Evolutionary conservation across 805 yeast species (phyloP), one percentile per base, ranked within the genome.

Genomic region (Saturnispora serradocipensis): DNA sequence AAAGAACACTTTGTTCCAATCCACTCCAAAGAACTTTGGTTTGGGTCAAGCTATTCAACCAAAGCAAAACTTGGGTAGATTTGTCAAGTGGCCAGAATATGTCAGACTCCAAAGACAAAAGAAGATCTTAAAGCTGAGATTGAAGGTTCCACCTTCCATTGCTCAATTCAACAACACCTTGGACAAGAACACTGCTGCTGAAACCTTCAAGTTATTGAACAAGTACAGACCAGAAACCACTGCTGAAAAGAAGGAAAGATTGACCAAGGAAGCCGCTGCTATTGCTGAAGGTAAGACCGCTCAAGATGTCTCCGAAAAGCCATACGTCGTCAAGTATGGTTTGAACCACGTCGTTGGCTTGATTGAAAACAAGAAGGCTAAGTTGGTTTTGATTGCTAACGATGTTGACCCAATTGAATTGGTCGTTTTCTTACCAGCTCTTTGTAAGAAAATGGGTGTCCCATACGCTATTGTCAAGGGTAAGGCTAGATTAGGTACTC

Each of bases 401-500:
- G 99, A 91, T 67, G 99, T 91, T 67, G 99, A 91, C 81, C 99
- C 99, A 71, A 87, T 91, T 70, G 99, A 91, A 80, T 81, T 91
- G 71, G 98, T 91, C 64, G 79, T 91, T 68, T 91, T 88, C 86
- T 79, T 91, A 67, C 99, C 99, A 72, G 97, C 99, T 75, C 82
- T 91, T 71, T 91, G 97, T 81, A 88, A 91, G 80, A 93, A 93
- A 86, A 83, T 91, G 95, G 98, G 97, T 78, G 90, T 93, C 61
- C 98, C 99, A 73, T 90, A 90, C 82, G 97, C 98, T 61, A 86
- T 90, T 71, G 87, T 90, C 71, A 89, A 89, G 84, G 97, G 97
- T 75, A 89, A 89, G 86, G 96, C 97, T 62, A 88, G 98, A 82
- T 84, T 91, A 69, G 98, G 98, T 64, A 86, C 97, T 68, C 76